These are phyloP conservation scores for Candida golubevii DNA, from an alignment of 805 yeast species.

Conservation along the genomic window DNA sequence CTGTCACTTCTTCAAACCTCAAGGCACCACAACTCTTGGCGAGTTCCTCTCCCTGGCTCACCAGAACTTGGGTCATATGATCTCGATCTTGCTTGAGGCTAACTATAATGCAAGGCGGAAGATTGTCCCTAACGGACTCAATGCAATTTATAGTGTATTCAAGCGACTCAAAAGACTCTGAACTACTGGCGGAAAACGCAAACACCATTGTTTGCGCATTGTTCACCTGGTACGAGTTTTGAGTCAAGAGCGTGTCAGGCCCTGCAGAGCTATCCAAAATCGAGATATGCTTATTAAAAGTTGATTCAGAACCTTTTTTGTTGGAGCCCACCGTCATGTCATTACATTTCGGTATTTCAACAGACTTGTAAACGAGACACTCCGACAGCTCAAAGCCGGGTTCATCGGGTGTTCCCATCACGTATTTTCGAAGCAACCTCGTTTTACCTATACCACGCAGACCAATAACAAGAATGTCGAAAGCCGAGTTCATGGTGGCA, in stretches of 20 bases:
- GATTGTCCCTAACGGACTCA: slow-evolving; percentile 17
- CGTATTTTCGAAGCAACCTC: slow-evolving; percentile 13
- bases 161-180: slow-evolving; percentile 25
- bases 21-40: slow-evolving; percentile 26
- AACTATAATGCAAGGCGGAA: slow-evolving; percentile 30
- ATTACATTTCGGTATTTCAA: slow-evolving; percentile 4
- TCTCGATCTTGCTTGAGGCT: slow-evolving; percentile 28
- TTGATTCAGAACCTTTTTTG: neutral
- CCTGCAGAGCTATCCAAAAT: slow-evolving; percentile 29
- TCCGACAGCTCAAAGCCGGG: slow-evolving; percentile 10
- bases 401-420: slow-evolving; percentile 7
- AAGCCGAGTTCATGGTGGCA: slow-evolving; percentile 10
- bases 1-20: slow-evolving; percentile 26
- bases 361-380: slow-evolving; percentile 8
- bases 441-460: slow-evolving; percentile 15
- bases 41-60: slow-evolving; percentile 27
- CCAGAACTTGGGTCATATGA: slow-evolving; percentile 24
- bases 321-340: neutral
- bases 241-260: slow-evolving; percentile 25
- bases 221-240: slow-evolving; percentile 23
- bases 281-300: slow-evolving; percentile 21
- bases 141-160: slow-evolving; percentile 28
- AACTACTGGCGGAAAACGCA: slow-evolving; percentile 26
- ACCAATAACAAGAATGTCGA: slow-evolving; percentile 17
- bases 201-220: slow-evolving; percentile 30